These are phyloP conservation scores for Phialophora chinensis DNA, from an alignment of 2,329 filamentous ascomycete genomes.

Conservation along the genomic window DNA sequence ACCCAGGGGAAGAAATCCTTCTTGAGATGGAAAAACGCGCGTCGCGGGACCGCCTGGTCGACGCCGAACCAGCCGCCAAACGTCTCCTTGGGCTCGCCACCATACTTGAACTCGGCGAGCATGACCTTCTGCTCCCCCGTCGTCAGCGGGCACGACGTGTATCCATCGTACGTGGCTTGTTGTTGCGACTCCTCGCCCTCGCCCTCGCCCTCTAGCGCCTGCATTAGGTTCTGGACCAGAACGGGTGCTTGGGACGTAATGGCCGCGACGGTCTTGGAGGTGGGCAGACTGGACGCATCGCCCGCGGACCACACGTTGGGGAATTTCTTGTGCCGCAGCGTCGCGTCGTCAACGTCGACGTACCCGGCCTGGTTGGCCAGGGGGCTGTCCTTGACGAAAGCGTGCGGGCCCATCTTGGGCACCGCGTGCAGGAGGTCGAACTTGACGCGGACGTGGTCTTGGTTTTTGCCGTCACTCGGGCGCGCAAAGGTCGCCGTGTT, in stretches of 20 bases:
- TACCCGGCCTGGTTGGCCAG: constrained; percentile 62
- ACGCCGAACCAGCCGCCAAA: constrained; percentile 62
- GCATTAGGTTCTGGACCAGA: constrained; percentile 57
- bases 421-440: constrained; percentile 65
- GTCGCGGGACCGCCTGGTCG: constrained; percentile 62
- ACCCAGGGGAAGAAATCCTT: constrained; percentile 73
- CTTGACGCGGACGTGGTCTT: constrained; percentile 50
- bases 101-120: constrained; percentile 70
- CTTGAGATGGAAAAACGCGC: constrained; percentile 67
- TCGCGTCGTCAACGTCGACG: constrained; percentile 63
- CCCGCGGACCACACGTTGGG: constrained; percentile 65
- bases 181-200: constrained; percentile 39
- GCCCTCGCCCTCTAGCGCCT: constrained; percentile 45
- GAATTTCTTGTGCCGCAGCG: constrained; percentile 60
- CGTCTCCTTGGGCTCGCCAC: constrained; percentile 67
- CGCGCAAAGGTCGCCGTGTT: constrained; percentile 64
- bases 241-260: constrained; percentile 60
- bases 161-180: constrained; percentile 58
- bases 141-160: constrained; percentile 61
- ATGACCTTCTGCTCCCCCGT: constrained; percentile 68
- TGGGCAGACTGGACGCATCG: constrained; percentile 65
- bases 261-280: constrained; percentile 62
- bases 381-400: constrained; percentile 59
- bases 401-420: constrained; percentile 65
- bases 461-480: constrained; percentile 45